Evolutionary conservation across 805 yeast species (phyloP), one percentile per base, ranked within the genome.

Genomic region (Candida arabinofermentans): DNA sequence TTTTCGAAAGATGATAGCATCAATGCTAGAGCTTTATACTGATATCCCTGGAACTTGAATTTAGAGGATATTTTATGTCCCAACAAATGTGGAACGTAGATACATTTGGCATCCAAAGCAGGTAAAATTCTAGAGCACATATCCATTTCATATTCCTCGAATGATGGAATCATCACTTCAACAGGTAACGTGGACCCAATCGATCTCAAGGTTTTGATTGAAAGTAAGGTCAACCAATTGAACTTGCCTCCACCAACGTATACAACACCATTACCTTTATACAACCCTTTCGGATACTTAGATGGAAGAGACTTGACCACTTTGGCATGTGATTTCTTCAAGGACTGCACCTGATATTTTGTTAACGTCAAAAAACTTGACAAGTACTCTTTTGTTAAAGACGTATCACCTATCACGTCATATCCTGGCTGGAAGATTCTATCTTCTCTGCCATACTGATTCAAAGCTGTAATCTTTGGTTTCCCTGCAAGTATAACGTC

Each of bases 211-310:
- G 79, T 70, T 49, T 73, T 72, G 40, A 86, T 71, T 1, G 87
- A 77, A 14, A 83, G 65, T 33, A 83, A 62, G 6, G 86, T 76
- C 45, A 83, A 66, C 73, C 90, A 81, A 49, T 81, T 79, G 64
- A 78, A 85, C 50, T 72, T 75, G 1, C 89, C 90, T 22, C 95
- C 95, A 12, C 91, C 93, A 27, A 85, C 89, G 48, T 71, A 79
- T 1, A 80, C 86, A 16, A 79, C 74, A 24, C 86, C 86, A 53
- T 75, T 66, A 2, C 81, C 76, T 4, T 59, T 55, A 53, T 75
- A 78, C 9, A 77, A 50, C 1, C 65, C 62, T 35, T 67, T 71
- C 0, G 78, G 79, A 3, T 65, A 55, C 37, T 63, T 60, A 3
- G 66, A 65, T 2, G 83, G 85, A 59, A 81, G 55, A 24, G 61